These are phyloP conservation scores for Parastagonospora avenae DNA, from an alignment of 2,329 filamentous ascomycete species.

Conservation along the genomic window DNA sequence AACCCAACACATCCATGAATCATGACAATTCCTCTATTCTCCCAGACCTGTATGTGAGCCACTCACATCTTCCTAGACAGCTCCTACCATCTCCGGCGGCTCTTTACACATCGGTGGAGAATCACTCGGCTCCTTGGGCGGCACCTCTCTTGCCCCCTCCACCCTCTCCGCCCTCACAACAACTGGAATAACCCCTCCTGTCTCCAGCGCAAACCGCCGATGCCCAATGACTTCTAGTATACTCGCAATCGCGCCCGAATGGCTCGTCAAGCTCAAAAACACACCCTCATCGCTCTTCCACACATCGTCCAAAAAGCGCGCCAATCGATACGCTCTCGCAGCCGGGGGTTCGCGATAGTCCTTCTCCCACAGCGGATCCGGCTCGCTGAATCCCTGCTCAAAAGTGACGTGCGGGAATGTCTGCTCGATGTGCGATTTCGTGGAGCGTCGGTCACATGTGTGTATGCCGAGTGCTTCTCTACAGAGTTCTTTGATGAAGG, in stretches of 20 bases:
- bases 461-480: conserved; percentile 71
- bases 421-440: conserved; percentile 55
- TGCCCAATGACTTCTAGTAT: conserved; percentile 64
- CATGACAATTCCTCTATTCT: too few species aligned
- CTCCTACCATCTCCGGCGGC: conserved; percentile 13
- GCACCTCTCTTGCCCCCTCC: conserved; percentile 30
- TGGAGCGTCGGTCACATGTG: conserved; percentile 68
- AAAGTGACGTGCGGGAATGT: conserved; percentile 60
- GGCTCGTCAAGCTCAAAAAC: conserved; percentile 61
- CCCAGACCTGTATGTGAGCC: too few species aligned
- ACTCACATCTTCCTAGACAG: too few species aligned
- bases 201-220: conserved; percentile 63
- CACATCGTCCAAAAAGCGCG: conserved; percentile 57
- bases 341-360: conserved; percentile 38
- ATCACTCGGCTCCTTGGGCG: conserved; percentile 39
- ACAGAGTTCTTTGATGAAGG: conserved; percentile 67
- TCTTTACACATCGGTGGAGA: conserved; percentile 34
- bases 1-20: neutral
- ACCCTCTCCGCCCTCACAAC: conserved; percentile 64
- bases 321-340: conserved; percentile 32
- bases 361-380: conserved; percentile 59
- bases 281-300: conserved; percentile 53
- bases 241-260: conserved; percentile 63
- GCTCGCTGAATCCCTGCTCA: conserved; percentile 65
- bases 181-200: conserved; percentile 71